A percentile compares a stretch with the other conserved stretches of the same genome.
Conservation (phyloP, 202 grass and related monocot genomes). For the Tripidium arundinaceum region DNA sequence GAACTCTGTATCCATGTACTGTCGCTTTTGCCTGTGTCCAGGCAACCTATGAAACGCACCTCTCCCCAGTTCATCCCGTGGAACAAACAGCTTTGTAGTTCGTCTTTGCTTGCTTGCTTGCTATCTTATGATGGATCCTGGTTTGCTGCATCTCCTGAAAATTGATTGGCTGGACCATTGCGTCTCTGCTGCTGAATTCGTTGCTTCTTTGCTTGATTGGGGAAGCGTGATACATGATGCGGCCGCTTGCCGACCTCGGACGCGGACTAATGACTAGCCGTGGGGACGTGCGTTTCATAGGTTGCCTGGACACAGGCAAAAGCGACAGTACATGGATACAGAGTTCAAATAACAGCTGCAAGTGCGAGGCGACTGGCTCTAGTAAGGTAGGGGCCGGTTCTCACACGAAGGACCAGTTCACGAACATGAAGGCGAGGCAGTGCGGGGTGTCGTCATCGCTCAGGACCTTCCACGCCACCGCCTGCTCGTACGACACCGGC, state of each 20-base stretch:
- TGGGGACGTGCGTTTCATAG: background rate
- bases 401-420: constrained; percentile 98
- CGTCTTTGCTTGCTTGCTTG: constrained; percentile 22
- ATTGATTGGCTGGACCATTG: background rate
- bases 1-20: too few relatives aligned
- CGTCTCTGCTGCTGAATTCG: background rate
- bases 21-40: too few relatives aligned
- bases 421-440: constrained; percentile 93
- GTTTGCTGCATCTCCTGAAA: background rate
- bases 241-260: constrained; percentile 31
- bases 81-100: constrained; percentile 11
- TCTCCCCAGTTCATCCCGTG: constrained; percentile 16
- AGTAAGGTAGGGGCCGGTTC: background rate
- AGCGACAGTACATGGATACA: background rate
- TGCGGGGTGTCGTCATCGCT: constrained; percentile 69
- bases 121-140: background rate
- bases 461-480: constrained; percentile 89
- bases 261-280: too few relatives aligned
- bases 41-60: too few relatives aligned
- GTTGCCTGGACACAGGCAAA: background rate
- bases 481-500: constrained; percentile 81
- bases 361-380: background rate
- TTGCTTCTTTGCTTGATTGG: background rate
- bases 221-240: background rate
- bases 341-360: background rate